phyloP scores from a whole-genome alignment of 805 yeast species.

The Pichia scutulata region DNA sequence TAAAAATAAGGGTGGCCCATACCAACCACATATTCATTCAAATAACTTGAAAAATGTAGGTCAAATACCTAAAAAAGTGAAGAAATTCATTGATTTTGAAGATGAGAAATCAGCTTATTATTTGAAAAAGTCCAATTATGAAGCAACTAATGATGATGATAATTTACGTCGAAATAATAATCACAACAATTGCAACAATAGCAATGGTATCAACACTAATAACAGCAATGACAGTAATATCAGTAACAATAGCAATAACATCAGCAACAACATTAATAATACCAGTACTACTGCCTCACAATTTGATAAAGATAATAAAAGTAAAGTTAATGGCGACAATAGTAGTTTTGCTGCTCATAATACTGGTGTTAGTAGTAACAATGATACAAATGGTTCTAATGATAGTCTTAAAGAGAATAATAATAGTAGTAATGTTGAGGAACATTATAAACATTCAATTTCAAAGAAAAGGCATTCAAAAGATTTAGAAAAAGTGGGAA shows the following conservation, averaged over 20 bases:
- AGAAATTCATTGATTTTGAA: conserved; percentile 5
- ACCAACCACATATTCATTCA: background rate
- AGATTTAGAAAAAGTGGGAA: background rate
- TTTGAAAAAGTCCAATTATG: background rate
- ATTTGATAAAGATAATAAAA: background rate
- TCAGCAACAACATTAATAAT: background rate
- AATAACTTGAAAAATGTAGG: too few relatives aligned
- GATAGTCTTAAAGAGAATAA: too few relatives aligned
- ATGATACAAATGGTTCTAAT: background rate
- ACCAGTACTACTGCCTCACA: background rate
- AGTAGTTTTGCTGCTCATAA: too few relatives aligned
- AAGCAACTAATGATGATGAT: background rate
- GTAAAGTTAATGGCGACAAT: background rate
- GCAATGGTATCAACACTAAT: background rate
- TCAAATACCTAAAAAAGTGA: too few relatives aligned
- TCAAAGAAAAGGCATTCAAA: background rate
- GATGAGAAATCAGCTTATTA: conserved; percentile 3
- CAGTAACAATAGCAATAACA: background rate
- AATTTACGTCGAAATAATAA: too few relatives aligned
- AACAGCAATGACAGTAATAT: too few relatives aligned
- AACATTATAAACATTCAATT: background rate
- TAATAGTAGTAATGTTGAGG: background rate
- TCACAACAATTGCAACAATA: too few relatives aligned
- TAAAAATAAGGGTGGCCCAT: background rate
- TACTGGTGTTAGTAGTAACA: background rate